These are phyloP conservation scores for Erodium maritimum DNA, from an alignment of 345 rosid genomes.

Conservation along the genomic window DNA sequence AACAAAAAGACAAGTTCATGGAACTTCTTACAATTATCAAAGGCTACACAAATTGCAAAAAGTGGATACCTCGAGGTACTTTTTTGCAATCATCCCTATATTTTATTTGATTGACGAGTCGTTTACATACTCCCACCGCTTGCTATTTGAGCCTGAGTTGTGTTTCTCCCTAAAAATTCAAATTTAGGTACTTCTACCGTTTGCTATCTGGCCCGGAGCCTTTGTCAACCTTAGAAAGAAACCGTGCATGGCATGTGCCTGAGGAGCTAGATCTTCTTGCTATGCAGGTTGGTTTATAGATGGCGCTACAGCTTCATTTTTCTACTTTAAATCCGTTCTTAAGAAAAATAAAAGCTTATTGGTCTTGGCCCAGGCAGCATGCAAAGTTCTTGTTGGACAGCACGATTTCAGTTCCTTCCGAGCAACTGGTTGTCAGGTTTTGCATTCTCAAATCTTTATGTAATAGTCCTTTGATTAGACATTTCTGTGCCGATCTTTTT, in stretches of 20 bases:
- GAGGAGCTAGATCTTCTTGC: slow-evolving; percentile 56
- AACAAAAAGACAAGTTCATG: too few relatives aligned
- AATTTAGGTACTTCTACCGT: slow-evolving; percentile 71
- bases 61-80: too few relatives aligned
- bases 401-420: slow-evolving; percentile 97
- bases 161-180: not conserved
- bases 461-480: not conserved
- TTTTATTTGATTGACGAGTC: too few relatives aligned
- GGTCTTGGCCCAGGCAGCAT: slow-evolving; percentile 60
- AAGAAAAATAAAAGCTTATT: not conserved
- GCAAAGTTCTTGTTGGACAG: slow-evolving; percentile 72
- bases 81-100: too few relatives aligned
- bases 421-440: slow-evolving; percentile 86
- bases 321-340: slow-evolving; percentile 4
- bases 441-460: not conserved
- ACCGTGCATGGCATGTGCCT: slow-evolving; percentile 74
- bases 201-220: slow-evolving; percentile 63
- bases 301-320: slow-evolving; percentile 1
- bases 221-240: slow-evolving; percentile 61
- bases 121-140: too few relatives aligned
- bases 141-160: not conserved
- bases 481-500: not conserved
- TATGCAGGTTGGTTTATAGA: slow-evolving; percentile 54
- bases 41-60: too few relatives aligned
- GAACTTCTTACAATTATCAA: too few relatives aligned